phyloP scores from a whole-genome alignment of 2,329 filamentous ascomycete species.

The Ascochyta pisi region DNA sequence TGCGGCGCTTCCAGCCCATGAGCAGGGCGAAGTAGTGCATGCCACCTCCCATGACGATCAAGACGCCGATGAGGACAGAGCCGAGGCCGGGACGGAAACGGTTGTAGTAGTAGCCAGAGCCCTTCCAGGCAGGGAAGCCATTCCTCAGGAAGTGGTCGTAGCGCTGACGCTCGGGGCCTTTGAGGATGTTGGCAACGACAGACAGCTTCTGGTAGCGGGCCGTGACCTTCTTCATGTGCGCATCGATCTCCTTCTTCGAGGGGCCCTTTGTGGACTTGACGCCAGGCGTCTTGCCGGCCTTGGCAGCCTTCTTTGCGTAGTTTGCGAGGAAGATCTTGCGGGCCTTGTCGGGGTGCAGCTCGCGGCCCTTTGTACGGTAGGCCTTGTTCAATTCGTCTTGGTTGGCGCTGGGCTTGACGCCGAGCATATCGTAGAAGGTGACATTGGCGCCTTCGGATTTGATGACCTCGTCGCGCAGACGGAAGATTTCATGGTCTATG shows the following conservation, averaged over 20 bases:
- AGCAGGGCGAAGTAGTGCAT: conserved; percentile 87
- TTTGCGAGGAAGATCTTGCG: conserved; percentile 80
- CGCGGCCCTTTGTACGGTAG: conserved; percentile 84
- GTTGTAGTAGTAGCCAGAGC: conserved; percentile 97
- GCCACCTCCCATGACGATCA: conserved; percentile 81
- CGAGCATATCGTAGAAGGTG: conserved; percentile 94
- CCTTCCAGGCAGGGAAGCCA: conserved; percentile 95
- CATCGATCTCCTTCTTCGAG: conserved; percentile 74
- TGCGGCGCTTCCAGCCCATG: conserved; percentile 87
- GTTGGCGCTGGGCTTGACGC: conserved; percentile 73
- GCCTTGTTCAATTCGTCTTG: conserved; percentile 92
- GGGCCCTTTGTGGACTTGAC: conserved; percentile 74
- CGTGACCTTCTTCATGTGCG: conserved; percentile 79
- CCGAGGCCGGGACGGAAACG: conserved; percentile 90
- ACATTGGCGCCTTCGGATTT: conserved; percentile 76
- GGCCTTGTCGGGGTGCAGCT: conserved; percentile 94
- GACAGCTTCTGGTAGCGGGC: conserved; percentile 85
- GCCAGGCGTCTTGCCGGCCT: conserved; percentile 60
- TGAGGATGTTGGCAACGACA: conserved; percentile 84
- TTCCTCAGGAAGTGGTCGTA: conserved; percentile 95
- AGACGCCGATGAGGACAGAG: conserved; percentile 80
- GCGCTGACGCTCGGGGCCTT: conserved; percentile 78
- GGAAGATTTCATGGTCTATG: conserved; percentile 96
- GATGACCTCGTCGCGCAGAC: conserved; percentile 84
- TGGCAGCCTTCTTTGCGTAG: conserved; percentile 60